Percentiles rank a stretch among this genome's conserved stretches.
phyloP scores from a whole-genome alignment of 495 filamentous ascomycete genomes.

The Neurospora sublineolata region DNA sequence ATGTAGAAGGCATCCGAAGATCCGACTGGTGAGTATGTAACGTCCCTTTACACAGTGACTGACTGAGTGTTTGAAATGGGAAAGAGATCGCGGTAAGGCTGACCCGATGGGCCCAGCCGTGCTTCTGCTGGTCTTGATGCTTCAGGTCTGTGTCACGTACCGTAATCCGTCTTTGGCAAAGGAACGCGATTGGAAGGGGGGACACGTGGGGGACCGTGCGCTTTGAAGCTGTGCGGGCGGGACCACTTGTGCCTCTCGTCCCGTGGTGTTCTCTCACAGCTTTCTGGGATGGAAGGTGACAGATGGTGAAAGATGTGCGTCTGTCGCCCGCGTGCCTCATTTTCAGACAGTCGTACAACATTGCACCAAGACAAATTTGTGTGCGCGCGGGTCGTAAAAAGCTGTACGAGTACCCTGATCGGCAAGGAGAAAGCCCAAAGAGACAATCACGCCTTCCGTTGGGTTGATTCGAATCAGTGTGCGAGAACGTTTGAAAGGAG shows the following conservation, averaged over 20 bases:
- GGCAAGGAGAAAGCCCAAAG: neutral
- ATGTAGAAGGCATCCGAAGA: neutral
- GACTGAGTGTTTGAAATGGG: neutral
- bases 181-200: neutral
- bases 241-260: neutral
- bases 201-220: neutral
- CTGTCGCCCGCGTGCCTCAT: neutral
- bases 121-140: neutral
- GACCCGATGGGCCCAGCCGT: neutral
- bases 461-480: neutral
- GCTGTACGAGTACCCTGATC: neutral
- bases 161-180: neutral
- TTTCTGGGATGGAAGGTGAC: neutral
- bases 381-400: neutral
- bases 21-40: neutral
- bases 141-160: neutral
- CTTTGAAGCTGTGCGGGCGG: neutral
- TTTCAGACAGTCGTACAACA: neutral
- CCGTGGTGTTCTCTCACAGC: neutral
- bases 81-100: neutral
- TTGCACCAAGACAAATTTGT: neutral
- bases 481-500: neutral
- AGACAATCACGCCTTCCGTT: neutral
- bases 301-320: neutral
- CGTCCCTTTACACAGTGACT: neutral